A percentile compares a stretch with the other conserved stretches of the same genome.
Conservation (phyloP, 192 early-diverging fungal species). For the Nowakowskiella sp. region DNA sequence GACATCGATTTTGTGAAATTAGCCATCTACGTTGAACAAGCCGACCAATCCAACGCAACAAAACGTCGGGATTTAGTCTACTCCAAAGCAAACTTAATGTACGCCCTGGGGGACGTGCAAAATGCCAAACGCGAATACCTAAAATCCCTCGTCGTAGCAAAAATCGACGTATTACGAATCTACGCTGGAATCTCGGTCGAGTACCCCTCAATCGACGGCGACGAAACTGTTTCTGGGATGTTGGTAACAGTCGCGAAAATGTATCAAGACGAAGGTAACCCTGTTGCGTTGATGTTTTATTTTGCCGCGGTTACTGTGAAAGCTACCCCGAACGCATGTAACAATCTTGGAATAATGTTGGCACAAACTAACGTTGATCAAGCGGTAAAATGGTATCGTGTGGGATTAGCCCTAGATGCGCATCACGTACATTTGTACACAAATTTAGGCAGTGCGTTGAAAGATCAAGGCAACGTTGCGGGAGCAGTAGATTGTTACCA, state of each 20-base stretch:
- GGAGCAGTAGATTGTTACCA: slow-evolving; percentile 86
- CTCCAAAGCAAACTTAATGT: slow-evolving; percentile 77
- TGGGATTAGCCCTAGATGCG: slow-evolving; percentile 71
- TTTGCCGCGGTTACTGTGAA: slow-evolving; percentile 71
- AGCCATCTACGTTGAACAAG: slow-evolving; percentile 17
- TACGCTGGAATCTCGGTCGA: slow-evolving; percentile 58
- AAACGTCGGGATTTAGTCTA: slow-evolving; percentile 78
- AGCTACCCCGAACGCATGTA: slow-evolving; percentile 82
- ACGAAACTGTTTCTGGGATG: slow-evolving; percentile 33
- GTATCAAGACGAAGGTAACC: slow-evolving; percentile 68
- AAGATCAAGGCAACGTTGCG: slow-evolving; percentile 76
- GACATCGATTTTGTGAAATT: slow-evolving; percentile 12
- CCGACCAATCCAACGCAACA: slow-evolving; percentile 24
- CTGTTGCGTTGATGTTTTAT: slow-evolving; percentile 70
- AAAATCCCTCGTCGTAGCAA: slow-evolving; percentile 65
- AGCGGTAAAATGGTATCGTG: slow-evolving; percentile 78
- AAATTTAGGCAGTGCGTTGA: slow-evolving; percentile 85
- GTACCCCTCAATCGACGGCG: slow-evolving; percentile 35
- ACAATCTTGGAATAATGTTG: slow-evolving; percentile 78
- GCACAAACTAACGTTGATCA: slow-evolving; percentile 67
- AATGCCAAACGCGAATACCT: slow-evolving; percentile 76
- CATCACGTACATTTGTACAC: slow-evolving; percentile 86
- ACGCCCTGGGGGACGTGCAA: slow-evolving; percentile 61
- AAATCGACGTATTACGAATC: slow-evolving; percentile 26
- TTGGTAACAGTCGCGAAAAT: slow-evolving; percentile 81